Evolutionary conservation across 306 rosid species (phyloP).

Genomic region (Quercus dentata): DNA sequence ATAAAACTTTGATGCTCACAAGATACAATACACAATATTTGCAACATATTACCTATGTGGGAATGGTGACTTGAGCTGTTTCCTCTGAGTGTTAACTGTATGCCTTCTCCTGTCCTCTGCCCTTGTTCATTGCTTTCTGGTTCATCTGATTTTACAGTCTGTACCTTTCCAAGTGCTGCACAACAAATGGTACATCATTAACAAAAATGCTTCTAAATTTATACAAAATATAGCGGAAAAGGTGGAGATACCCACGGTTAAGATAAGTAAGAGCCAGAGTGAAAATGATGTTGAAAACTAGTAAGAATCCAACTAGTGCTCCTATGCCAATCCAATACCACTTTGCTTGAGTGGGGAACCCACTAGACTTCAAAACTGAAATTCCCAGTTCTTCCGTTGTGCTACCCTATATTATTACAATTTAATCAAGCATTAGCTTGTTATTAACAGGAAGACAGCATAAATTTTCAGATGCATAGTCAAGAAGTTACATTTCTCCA

Average conservation of each 20-base stretch:
- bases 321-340: slow-evolving; percentile 49
- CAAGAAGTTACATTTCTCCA: slow-evolving; percentile 34
- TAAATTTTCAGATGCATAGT: not conserved
- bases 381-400: slow-evolving; percentile 27
- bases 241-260: slow-evolving; percentile 27
- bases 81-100: not conserved
- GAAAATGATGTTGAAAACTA: slow-evolving; percentile 26
- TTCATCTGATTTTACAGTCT: slow-evolving; percentile 15
- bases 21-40: not conserved
- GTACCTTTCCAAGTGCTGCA: slow-evolving; percentile 19
- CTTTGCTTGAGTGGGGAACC: slow-evolving; percentile 16
- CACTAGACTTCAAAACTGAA: slow-evolving; percentile 27
- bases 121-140: slow-evolving; percentile 5
- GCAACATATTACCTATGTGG: slow-evolving; percentile 1
- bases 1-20: not conserved
- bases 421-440: not conserved
- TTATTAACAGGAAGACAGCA: not conserved
- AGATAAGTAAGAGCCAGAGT: slow-evolving; percentile 28
- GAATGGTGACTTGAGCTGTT: not conserved
- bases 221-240: not conserved
- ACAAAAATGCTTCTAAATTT: not conserved
- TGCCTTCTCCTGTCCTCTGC: not conserved
- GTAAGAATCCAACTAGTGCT: slow-evolving; percentile 27
- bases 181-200: not conserved
- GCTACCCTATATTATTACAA: slow-evolving; percentile 8